Conservation (phyloP, 2,329 filamentous ascomycete species). For the Stenocarpella maydis region DNA sequence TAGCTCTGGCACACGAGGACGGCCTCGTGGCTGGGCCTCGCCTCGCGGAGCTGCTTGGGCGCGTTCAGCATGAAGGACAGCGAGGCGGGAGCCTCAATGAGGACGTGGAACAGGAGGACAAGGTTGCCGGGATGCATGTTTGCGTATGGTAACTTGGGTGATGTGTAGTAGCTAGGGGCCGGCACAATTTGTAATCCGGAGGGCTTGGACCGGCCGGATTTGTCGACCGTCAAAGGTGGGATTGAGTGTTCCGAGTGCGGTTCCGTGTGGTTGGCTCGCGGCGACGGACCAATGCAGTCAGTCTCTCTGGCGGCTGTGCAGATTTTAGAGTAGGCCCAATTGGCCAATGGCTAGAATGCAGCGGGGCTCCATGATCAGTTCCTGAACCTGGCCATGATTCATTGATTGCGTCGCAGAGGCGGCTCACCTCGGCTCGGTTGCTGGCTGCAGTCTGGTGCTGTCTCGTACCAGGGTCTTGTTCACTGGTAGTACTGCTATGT, state of each 20-base stretch:
- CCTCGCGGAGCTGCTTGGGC: slow-evolving; percentile 48
- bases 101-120: slow-evolving; percentile 30
- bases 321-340: background rate
- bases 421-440: background rate
- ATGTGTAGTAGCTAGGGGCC: background rate
- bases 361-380: background rate
- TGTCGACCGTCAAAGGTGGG: background rate
- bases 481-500: background rate
- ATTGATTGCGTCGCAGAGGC: slow-evolving; percentile 20
- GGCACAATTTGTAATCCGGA: slow-evolving; percentile 2
- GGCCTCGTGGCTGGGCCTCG: slow-evolving; percentile 49
- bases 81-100: slow-evolving; percentile 45
- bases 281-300: slow-evolving; percentile 5
- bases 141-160: background rate
- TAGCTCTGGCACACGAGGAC: slow-evolving; percentile 56
- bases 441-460: background rate
- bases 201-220: slow-evolving; percentile 11
- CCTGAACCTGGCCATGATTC: background rate
- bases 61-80: slow-evolving; percentile 55
- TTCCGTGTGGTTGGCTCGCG: background rate
- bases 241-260: background rate
- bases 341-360: slow-evolving; percentile 4
- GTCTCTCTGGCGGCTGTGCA: background rate
- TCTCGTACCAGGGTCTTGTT: background rate
- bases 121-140: slow-evolving; percentile 29